A percentile compares a stretch with the other conserved stretches of the same genome.
These are phyloP conservation scores for Saitoella complicata DNA, from an alignment of 805 yeast species.

Conservation along the genomic window DNA sequence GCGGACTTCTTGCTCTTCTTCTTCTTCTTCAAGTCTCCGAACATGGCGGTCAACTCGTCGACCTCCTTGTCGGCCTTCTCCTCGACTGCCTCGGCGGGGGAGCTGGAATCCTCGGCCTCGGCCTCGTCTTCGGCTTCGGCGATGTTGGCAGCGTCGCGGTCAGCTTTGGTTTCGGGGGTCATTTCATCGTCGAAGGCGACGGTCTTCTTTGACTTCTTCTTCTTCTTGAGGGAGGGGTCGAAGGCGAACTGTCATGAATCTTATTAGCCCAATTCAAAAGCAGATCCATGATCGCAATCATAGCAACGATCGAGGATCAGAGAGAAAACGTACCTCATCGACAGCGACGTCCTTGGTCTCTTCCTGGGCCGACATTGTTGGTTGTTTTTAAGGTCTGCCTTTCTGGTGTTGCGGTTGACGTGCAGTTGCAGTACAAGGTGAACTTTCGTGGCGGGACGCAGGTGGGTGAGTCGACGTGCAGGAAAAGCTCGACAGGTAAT, in stretches of 20 bases:
- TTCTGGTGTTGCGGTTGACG: too few relatives aligned
- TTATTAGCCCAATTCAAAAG: too few relatives aligned
- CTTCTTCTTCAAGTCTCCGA: slow-evolving; percentile 71
- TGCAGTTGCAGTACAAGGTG: too few relatives aligned
- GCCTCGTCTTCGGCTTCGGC: slow-evolving; percentile 5
- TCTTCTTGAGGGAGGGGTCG: slow-evolving; percentile 19
- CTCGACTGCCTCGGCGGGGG: not conserved
- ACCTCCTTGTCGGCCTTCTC: slow-evolving; percentile 16
- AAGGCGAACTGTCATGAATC: slow-evolving; percentile 9
- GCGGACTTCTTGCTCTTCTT: slow-evolving; percentile 40
- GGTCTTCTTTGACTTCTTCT: slow-evolving; percentile 18
- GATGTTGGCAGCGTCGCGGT: slow-evolving; percentile 7
- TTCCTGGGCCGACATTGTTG: too few relatives aligned
- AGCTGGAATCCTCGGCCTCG: slow-evolving; percentile 2
- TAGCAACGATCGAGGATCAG: too few relatives aligned
- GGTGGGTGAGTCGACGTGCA: too few relatives aligned
- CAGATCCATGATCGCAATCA: too few relatives aligned
- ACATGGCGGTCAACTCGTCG: slow-evolving; percentile 40
- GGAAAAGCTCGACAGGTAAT: too few relatives aligned
- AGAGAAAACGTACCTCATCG: too few relatives aligned
- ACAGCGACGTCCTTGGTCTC: too few relatives aligned
- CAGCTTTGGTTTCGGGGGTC: slow-evolving; percentile 3
- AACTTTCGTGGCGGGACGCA: too few relatives aligned
- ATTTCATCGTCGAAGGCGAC: slow-evolving; percentile 8
- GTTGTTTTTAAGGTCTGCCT: too few relatives aligned